Evolutionary conservation across 805 yeast species (phyloP), one percentile per base, ranked within the genome.

Genomic region (Henningerozyma blattae): DNA sequence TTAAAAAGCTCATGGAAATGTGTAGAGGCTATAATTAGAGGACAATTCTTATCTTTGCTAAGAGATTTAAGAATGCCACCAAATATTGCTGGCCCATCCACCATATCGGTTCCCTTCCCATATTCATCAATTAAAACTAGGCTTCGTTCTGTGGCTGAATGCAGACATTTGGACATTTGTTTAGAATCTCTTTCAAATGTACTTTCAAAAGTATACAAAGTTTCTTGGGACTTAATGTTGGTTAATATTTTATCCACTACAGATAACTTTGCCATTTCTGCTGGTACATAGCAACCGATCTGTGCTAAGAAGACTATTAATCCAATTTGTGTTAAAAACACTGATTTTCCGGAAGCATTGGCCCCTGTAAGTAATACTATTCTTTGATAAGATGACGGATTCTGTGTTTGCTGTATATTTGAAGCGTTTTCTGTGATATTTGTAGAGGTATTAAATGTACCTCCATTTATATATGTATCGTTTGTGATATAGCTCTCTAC

Each of bases 221-320:
- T 52, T 38, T 68, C 73, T 27, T 57, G 47, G 0, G 68, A 58
- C 14, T 50, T 55, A 1, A 71, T 61, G 33, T 75, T 56, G 0
- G 77, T 63, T 24, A 68, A 48, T 2, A 70, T 52, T 34, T 61
- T 63, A 43, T 70, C 73, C 1, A 66, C 67, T 2, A 70, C 39
- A 1, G 75, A 70, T 15, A 73, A 46, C 17, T 41, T 55, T 2
- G 74, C 75, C 12, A 40, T 46, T 2, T 47, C 43, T 0, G 74
- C 75, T 3, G 78, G 78, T 1, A 73, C 71, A 45, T 50, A 70
- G 19, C 70, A 67, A 1, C 78, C 77, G 25, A 71, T 57, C 33
- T 73, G 78, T 0, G 76, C 64, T 30, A 73, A 41, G 32, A 58
- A 63, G 0, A 68, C 67, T 5, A 67, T 60, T 22, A 70, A 41